Conservation (phyloP, 1,284 basidiomycete genomes). For the Heterobasidion irregulare region DNA sequence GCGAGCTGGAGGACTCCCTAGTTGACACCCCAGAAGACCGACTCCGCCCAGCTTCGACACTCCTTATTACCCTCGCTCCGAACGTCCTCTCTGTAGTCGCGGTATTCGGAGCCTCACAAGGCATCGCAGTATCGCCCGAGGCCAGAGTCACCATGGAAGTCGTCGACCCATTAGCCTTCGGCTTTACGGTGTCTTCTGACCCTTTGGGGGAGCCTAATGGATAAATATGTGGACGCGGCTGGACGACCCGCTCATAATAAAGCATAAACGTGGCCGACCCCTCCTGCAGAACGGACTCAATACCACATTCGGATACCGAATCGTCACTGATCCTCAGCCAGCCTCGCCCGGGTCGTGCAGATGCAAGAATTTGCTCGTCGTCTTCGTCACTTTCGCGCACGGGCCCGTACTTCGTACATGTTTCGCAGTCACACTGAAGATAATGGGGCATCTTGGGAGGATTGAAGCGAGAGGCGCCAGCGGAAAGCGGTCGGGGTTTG, state of each 20-base stretch:
- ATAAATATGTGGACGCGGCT: conserved; percentile 10
- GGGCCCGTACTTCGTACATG: conserved; percentile 30
- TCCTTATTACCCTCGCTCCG: conserved; percentile 4
- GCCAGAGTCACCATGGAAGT: neutral
- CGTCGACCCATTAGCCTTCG: conserved; percentile 21
- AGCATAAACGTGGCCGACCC: conserved; percentile 79
- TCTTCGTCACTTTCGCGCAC: conserved; percentile 29
- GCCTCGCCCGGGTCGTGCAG: conserved; percentile 37
- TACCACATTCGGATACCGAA: conserved; percentile 68
- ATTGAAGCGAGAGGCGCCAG: conserved; percentile 23
- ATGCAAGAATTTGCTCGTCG: conserved; percentile 4
- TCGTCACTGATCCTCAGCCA: conserved; percentile 89
- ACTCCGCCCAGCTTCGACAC: conserved; percentile 1
- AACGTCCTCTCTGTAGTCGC: conserved; percentile 8
- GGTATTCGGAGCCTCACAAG: conserved; percentile 6
- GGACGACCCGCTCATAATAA: conserved; percentile 76
- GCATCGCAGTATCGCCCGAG: neutral
- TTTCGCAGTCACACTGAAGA: conserved; percentile 34
- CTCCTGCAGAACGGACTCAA: conserved; percentile 68
- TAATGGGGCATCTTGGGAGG: conserved; percentile 45
- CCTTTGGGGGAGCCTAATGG: conserved; percentile 16
- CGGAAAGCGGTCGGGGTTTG: conserved; percentile 46
- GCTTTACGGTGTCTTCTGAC: conserved; percentile 55
- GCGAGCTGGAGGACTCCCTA: neutral
- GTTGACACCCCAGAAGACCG: neutral